Percentiles rank a stretch among this genome's conserved stretches.
Evolutionary conservation across 768 basidiomycete genomes (phyloP).

Genomic region (Macrolepiota albuminosa): DNA sequence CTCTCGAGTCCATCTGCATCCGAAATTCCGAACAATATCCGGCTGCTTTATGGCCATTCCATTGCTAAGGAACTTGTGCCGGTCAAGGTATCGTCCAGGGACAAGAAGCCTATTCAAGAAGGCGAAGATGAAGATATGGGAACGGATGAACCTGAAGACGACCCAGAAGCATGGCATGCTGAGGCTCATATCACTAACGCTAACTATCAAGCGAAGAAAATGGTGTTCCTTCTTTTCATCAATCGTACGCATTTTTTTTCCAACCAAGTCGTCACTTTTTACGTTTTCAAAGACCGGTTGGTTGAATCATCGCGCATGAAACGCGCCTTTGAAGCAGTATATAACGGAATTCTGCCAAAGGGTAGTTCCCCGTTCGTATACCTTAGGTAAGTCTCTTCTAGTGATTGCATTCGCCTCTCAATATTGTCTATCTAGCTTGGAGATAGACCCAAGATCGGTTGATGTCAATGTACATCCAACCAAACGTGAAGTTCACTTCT

Average conservation of each 20-base stretch:
- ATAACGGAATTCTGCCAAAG: conserved; percentile 83
- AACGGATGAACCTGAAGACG: conserved; percentile 27
- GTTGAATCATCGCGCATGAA: conserved; percentile 89
- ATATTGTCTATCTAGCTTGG: conserved; percentile 43
- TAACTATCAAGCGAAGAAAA: conserved; percentile 88
- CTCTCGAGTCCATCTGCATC: conserved; percentile 74
- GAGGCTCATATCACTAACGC: conserved; percentile 79
- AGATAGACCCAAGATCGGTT: conserved; percentile 81
- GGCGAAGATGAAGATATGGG: conserved; percentile 21
- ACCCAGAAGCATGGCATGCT: conserved; percentile 59
- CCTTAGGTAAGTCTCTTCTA: conserved; percentile 57
- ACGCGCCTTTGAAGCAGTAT: conserved; percentile 81
- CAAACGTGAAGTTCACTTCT: conserved; percentile 92
- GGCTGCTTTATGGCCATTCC: conserved; percentile 73
- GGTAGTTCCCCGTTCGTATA: conserved; percentile 91
- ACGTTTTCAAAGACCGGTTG: conserved; percentile 61
- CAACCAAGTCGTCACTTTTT: background rate
- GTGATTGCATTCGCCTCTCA: background rate
- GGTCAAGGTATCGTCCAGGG: conserved; percentile 31
- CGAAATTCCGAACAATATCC: conserved; percentile 63
- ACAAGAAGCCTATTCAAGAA: conserved; percentile 15
- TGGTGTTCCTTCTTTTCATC: conserved; percentile 84
- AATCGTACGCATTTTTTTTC: conserved; percentile 59
- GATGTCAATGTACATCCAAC: conserved; percentile 99
- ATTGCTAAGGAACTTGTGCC: conserved; percentile 74